phyloP scores from a whole-genome alignment of 352 stramenopile species.

The Pythium brassicae region DNA sequence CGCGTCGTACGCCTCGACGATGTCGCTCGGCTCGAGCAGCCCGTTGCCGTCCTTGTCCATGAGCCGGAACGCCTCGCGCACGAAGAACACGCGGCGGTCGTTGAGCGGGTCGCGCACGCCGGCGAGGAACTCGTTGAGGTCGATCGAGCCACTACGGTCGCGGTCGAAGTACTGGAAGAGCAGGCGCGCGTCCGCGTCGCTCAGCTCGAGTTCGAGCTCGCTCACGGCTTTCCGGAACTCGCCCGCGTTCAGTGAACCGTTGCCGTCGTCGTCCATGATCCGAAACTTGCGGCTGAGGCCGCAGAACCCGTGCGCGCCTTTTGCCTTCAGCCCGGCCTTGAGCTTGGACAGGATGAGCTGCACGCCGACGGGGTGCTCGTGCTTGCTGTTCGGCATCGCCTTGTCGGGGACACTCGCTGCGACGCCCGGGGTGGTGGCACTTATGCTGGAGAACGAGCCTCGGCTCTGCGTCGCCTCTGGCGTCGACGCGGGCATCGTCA shows the following conservation, averaged over 20 bases:
- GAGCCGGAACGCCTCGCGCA: conserved; percentile 75
- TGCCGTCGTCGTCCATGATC: conserved; percentile 77
- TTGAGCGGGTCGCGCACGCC: conserved; percentile 74
- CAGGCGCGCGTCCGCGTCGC: conserved; percentile 52
- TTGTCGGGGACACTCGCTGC: background rate
- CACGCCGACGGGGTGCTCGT: conserved; percentile 38
- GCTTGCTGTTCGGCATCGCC: conserved; percentile 11
- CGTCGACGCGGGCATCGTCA: conserved; percentile 17
- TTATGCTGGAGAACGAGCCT: background rate
- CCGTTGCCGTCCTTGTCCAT: conserved; percentile 81
- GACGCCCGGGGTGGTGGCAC: background rate
- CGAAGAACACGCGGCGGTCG: conserved; percentile 57
- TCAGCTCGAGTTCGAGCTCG: conserved; percentile 50
- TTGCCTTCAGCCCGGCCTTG: conserved; percentile 42
- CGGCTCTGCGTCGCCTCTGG: background rate
- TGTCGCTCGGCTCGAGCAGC: conserved; percentile 68
- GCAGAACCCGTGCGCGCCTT: conserved; percentile 71
- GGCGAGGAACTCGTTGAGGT: conserved; percentile 84
- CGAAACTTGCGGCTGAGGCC: conserved; percentile 70
- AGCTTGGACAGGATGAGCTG: conserved; percentile 54
- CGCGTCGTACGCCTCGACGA: conserved; percentile 81
- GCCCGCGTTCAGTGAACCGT: conserved; percentile 55
- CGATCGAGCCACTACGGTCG: conserved; percentile 71
- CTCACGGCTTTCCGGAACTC: conserved; percentile 74
- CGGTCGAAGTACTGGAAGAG: conserved; percentile 84